phyloP scores from a whole-genome alignment of 2,329 filamentous ascomycete species.

The Fonsecaea monophora region DNA sequence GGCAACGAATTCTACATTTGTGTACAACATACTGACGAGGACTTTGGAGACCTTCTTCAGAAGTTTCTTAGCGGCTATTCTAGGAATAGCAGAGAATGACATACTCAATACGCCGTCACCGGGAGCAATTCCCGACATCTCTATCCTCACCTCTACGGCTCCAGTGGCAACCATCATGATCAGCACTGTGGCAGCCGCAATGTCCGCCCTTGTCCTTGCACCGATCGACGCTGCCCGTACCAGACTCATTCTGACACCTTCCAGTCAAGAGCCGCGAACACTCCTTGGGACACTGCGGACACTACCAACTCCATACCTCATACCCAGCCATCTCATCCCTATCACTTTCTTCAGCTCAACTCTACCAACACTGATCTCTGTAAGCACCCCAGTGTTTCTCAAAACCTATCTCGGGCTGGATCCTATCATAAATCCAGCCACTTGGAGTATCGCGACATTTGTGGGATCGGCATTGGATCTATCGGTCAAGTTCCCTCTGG shows the following conservation, averaged over 20 bases:
- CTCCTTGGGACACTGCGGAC: conserved; percentile 78
- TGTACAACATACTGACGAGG: conserved; percentile 85
- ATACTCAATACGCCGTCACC: conserved; percentile 55
- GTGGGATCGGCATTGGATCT: conserved; percentile 79
- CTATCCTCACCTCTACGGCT: conserved; percentile 80
- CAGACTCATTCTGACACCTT: conserved; percentile 81
- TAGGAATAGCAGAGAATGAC: conserved; percentile 84
- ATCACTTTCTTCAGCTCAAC: conserved; percentile 89
- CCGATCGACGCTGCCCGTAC: conserved; percentile 92
- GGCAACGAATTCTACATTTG: conserved; percentile 85
- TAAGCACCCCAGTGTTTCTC: conserved; percentile 82
- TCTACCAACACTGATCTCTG: conserved; percentile 79
- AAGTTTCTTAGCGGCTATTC: conserved; percentile 84
- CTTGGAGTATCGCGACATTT: conserved; percentile 84
- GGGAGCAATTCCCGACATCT: conserved; percentile 49
- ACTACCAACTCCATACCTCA: conserved; percentile 72
- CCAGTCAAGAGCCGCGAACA: conserved; percentile 74
- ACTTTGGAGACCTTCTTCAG: conserved; percentile 91
- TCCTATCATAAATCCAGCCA: conserved; percentile 77
- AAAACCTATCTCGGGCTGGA: conserved; percentile 86
- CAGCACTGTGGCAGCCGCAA: conserved; percentile 67
- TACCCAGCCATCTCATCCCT: conserved; percentile 72
- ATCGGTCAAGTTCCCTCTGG: conserved; percentile 84
- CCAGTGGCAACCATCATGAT: conserved; percentile 82
- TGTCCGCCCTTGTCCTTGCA: conserved; percentile 80